phyloP scores from a whole-genome alignment of 352 stramenopile genomes.

The Aphanomyces euteiches region DNA sequence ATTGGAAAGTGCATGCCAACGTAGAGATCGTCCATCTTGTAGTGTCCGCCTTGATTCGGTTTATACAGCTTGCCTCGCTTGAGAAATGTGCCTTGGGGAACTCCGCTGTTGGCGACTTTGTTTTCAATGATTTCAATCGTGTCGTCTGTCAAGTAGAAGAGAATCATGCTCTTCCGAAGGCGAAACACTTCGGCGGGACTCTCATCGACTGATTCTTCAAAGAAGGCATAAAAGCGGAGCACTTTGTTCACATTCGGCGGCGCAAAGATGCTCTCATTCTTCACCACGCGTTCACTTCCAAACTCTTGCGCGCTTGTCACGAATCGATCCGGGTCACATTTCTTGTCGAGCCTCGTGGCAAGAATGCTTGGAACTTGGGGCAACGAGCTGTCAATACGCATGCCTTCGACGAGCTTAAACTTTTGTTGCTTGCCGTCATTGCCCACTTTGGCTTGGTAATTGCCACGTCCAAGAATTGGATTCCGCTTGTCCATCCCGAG shows the following conservation, averaged over 20 bases:
- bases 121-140: conserved; percentile 88
- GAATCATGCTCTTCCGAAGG: conserved; percentile 66
- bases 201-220: conserved; percentile 78
- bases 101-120: conserved; percentile 74
- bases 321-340: conserved; percentile 47
- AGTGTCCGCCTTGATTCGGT: conserved; percentile 45
- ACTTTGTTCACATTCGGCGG: conserved; percentile 75
- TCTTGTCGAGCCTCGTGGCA: conserved; percentile 53
- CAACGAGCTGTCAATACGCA: conserved; percentile 64
- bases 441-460: conserved; percentile 62
- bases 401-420: conserved; percentile 66
- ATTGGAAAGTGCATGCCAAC: conserved; percentile 70
- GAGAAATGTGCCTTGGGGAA: conserved; percentile 83
- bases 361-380: conserved; percentile 53
- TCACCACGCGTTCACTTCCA: conserved; percentile 36
- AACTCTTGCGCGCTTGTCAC: conserved; percentile 60
- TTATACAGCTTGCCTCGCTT: conserved; percentile 68
- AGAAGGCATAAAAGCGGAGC: conserved; percentile 84
- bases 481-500: conserved; percentile 34
- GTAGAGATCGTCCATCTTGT: conserved; percentile 50
- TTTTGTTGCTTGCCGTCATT: conserved; percentile 73
- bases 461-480: conserved; percentile 63
- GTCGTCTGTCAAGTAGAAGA: conserved; percentile 80
- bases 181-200: conserved; percentile 72
- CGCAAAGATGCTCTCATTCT: conserved; percentile 72